Evolutionary conservation across 2,329 filamentous ascomycete genomes (phyloP), one percentile per base, ranked within the genome.

Genomic region (Colletotrichum filicis): DNA sequence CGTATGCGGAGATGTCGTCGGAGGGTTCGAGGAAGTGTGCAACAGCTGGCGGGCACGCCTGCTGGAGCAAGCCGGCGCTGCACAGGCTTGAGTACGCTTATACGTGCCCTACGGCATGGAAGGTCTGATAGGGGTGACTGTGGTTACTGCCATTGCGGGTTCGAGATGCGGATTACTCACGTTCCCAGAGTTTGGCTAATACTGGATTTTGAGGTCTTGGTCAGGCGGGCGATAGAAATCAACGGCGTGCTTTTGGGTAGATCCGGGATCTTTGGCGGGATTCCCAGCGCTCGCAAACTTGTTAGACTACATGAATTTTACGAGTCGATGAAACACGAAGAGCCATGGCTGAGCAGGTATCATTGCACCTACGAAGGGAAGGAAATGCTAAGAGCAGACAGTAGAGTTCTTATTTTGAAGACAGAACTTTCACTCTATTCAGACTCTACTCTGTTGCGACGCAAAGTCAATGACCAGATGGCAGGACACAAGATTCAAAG

Each of bases 21-120:
- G 93, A 58, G 97, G 97, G 0, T 98, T 99, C 79, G 96, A 98
- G 82, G 92, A 95, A 79, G 92, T 96, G 1, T 98, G 95, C 83
- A 92, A 95, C 70, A 90, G 91, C 69, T 97, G 95, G 93, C 90
- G 95, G 79, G 91, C 92, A 79, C 90, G 93, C 76, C 84, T 97
- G 60, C 88, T 95, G 73, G 91, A 89, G 16, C 89, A 91, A 79
- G 89, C 88, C n/a, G 88, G 89, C 75, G 82, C 86, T 30, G 79
- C 82, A 3, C 83, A 84, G 73, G 85, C 83, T 42, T 84, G 75
- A 77, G 35, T 14, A 55, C 5, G 35, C 8, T 22, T n/a, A 11
- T 28, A 46, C 32, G 28, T 24, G 11, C 32, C 4, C 4, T 35
- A 37, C 52, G n/a, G 28, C 2, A 49, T 28, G 30, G 14, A 42